phyloP scores from a whole-genome alignment of 2,329 filamentous ascomycete species.

The Volutella citrinella region DNA sequence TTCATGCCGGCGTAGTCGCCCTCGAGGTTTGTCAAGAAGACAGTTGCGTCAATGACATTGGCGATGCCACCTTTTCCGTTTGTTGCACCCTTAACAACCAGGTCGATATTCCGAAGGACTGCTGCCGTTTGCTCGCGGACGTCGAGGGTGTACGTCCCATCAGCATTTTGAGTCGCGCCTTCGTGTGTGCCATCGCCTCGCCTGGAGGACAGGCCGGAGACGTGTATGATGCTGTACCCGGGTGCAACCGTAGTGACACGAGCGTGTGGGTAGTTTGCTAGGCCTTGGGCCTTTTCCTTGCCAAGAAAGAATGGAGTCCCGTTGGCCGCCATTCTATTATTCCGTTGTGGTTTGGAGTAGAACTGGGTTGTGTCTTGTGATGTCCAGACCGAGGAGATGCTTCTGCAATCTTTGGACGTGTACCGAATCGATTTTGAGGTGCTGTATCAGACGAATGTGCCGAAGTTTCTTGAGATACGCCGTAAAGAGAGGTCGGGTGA shows the following conservation, averaged over 20 bases:
- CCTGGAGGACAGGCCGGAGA: constrained; percentile 36
- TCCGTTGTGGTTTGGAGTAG: no score
- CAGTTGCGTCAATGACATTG: constrained; percentile 38
- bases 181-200: constrained; percentile 32
- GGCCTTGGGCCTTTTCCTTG: no score
- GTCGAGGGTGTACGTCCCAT: constrained; percentile 33
- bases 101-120: constrained; percentile 35
- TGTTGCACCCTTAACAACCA: constrained; percentile 35
- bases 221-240: constrained; percentile 35
- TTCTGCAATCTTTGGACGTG: no score
- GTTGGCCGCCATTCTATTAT: no score
- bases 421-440: no score
- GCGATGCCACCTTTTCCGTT: constrained; percentile 32
- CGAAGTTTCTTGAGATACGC: no score
- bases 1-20: constrained; percentile 42
- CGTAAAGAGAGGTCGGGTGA: no score
- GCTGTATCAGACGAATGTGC: no score
- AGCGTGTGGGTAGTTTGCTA: constrained; percentile 33
- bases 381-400: no score
- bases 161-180: constrained; percentile 33
- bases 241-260: constrained; percentile 30
- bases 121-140: constrained; percentile 37
- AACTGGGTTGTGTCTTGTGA: no score
- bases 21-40: constrained; percentile 41
- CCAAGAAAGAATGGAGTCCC: no score